Evolutionary conservation across 257 asterid genomes (phyloP).

Genomic region (Solanum sejunctum): DNA sequence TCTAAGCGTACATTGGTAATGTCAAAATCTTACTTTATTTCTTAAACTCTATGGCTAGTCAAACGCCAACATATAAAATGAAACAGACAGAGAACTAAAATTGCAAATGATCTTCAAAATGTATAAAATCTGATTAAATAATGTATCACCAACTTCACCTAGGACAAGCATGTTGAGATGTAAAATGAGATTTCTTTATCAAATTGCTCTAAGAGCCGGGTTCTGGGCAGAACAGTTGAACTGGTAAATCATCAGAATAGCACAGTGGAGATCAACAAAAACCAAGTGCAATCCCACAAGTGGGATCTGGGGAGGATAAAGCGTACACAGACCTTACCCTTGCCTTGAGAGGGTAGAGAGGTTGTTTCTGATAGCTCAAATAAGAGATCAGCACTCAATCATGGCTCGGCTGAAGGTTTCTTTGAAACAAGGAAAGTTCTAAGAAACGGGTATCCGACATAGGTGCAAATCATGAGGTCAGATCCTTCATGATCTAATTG

Average conservation of each 20-base stretch:
- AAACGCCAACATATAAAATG: not conserved
- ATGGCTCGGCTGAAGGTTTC: not conserved
- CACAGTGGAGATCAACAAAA: not conserved
- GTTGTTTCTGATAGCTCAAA: not conserved
- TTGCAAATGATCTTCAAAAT: not conserved
- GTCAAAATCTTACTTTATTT: not conserved
- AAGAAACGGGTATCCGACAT: not conserved
- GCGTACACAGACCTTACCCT: not conserved
- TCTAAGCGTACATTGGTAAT: not conserved
- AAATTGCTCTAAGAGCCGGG: not conserved
- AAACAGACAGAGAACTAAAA: not conserved
- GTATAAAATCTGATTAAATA: not conserved
- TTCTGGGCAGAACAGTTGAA: not conserved
- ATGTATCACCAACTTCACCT: not conserved
- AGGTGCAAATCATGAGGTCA: not conserved
- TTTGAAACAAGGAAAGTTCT: not conserved
- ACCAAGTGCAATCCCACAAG: not conserved
- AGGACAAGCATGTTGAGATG: not conserved
- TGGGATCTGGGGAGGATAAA: not conserved
- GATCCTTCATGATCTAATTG: not conserved
- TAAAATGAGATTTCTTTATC: not conserved
- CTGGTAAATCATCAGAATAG: not conserved
- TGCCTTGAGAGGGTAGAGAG: not conserved
- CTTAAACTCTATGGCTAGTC: not conserved
- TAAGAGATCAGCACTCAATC: not conserved